Evolutionary conservation across 139 green algal species (phyloP).

Genomic region (Chlorella sp.): DNA sequence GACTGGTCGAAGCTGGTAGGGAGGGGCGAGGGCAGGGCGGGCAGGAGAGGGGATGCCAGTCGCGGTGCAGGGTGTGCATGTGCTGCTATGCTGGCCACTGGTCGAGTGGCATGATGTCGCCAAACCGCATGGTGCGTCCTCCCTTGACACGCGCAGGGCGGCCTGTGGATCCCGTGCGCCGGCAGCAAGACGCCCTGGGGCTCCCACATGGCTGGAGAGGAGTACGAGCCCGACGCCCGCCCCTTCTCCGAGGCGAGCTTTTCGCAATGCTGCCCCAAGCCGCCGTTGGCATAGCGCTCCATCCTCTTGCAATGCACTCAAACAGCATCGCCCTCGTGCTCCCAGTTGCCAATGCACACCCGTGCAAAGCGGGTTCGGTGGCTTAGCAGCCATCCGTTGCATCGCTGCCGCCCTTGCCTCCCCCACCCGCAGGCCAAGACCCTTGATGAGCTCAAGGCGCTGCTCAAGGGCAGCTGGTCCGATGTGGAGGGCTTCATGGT

Average conservation of each 20-base stretch:
- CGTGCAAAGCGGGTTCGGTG: too few species aligned
- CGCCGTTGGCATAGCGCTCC: background rate
- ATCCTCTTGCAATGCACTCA: background rate
- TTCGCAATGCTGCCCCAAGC: background rate
- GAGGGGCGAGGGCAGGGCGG: background rate
- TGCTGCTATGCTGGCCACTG: background rate
- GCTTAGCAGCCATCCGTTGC: too few species aligned
- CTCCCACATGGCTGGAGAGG: slow-evolving; percentile 46
- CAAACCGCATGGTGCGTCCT: background rate
- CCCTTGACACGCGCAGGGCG: slow-evolving; percentile 2
- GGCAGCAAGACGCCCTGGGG: slow-evolving; percentile 44
- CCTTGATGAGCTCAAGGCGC: background rate
- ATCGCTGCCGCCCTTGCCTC: background rate
- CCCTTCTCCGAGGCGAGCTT: background rate
- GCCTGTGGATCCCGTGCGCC: slow-evolving; percentile 33
- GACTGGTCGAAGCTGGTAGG: background rate
- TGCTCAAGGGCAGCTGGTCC: background rate
- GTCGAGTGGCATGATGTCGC: background rate
- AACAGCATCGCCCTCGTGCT: background rate
- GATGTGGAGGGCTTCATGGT: background rate
- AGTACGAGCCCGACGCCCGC: slow-evolving; percentile 52
- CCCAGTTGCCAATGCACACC: too few species aligned
- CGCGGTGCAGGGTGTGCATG: background rate
- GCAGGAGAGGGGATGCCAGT: too few species aligned
- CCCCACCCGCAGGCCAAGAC: background rate